These are phyloP conservation scores for Xylaria hypoxylon DNA, from an alignment of 2,329 filamentous ascomycete species.

Conservation along the genomic window DNA sequence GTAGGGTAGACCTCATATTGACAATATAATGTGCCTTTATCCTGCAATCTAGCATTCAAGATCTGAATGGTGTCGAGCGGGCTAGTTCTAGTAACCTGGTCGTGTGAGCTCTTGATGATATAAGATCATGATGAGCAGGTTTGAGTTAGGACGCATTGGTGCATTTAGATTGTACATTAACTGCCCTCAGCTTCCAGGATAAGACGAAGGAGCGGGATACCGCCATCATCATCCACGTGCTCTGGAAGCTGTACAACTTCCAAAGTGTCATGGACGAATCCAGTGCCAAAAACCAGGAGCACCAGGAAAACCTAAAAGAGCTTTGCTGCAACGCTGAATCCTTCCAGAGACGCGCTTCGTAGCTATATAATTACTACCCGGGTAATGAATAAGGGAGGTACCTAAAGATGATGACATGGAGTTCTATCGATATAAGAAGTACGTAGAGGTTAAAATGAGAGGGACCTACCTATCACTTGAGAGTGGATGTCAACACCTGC, in stretches of 20 bases:
- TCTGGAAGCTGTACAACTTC: conserved; percentile 98
- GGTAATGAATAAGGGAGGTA: no score
- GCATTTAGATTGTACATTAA: no score
- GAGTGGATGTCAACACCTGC: conserved; percentile 1
- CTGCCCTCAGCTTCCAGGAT: conserved; percentile 91
- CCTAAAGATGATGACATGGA: no score
- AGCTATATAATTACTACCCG: no score
- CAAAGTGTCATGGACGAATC: conserved; percentile 94
- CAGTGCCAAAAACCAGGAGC: conserved; percentile 87
- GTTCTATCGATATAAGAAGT: neutral
- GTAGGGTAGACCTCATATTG: conserved; percentile 24
- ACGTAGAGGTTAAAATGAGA: neutral
- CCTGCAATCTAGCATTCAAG: conserved; percentile 27
- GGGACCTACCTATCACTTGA: neutral
- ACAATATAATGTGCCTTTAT: conserved; percentile 27
- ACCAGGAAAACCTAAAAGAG: conserved; percentile 95
- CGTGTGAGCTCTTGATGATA: conserved; percentile 10
- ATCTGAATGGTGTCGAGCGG: neutral
- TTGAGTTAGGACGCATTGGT: conserved; percentile 2
- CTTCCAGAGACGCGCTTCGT: conserved; percentile 81
- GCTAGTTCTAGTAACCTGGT: neutral
- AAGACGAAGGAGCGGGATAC: conserved; percentile 92
- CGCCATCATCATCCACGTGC: conserved; percentile 89
- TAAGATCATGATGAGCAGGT: conserved; percentile 3
- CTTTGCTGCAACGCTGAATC: conserved; percentile 87